Evolutionary conservation across 495 filamentous ascomycete genomes (phyloP).

Genomic region (Daldinia loculata): DNA sequence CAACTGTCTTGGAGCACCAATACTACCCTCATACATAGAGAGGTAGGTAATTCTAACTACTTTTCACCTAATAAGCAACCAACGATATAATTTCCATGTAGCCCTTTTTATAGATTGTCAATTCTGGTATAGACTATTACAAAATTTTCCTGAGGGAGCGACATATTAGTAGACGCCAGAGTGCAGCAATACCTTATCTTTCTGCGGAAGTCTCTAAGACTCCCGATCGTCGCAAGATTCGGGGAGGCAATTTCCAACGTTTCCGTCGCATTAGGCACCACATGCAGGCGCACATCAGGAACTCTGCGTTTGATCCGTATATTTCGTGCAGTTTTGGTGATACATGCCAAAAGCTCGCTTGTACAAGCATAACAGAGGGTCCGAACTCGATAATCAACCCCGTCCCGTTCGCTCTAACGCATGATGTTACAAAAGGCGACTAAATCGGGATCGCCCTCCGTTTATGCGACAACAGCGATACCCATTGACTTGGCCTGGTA

Average conservation of each 20-base stretch:
- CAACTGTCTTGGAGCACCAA: constrained; percentile 26
- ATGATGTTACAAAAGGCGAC: constrained; percentile 2
- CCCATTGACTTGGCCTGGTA: constrained; percentile 89
- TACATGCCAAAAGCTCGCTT: constrained; percentile 22
- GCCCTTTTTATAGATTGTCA: not conserved
- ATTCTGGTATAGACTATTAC: not conserved
- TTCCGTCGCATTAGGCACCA: constrained; percentile 12
- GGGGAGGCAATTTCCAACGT: constrained; percentile 1
- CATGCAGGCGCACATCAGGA: not conserved
- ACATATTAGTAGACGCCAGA: constrained; percentile 4
- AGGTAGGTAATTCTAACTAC: constrained; percentile 1
- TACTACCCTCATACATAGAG: constrained; percentile 20
- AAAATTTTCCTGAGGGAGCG: constrained; percentile 10
- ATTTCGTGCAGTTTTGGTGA: constrained; percentile 29
- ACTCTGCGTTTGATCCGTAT: constrained; percentile 10
- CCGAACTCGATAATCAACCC: constrained; percentile 20
- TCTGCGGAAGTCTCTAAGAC: constrained; percentile 15
- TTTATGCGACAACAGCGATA: constrained; percentile 76
- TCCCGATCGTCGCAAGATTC: constrained; percentile 11
- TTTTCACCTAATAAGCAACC: not conserved
- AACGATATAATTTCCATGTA: not conserved
- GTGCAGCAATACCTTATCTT: not conserved
- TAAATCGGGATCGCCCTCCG: not conserved
- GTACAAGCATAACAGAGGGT: constrained; percentile 19
- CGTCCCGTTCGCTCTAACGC: constrained; percentile 21